These are phyloP conservation scores for Cyclocybe aegerita DNA, from an alignment of 768 basidiomycete genomes.

Conservation along the genomic window DNA sequence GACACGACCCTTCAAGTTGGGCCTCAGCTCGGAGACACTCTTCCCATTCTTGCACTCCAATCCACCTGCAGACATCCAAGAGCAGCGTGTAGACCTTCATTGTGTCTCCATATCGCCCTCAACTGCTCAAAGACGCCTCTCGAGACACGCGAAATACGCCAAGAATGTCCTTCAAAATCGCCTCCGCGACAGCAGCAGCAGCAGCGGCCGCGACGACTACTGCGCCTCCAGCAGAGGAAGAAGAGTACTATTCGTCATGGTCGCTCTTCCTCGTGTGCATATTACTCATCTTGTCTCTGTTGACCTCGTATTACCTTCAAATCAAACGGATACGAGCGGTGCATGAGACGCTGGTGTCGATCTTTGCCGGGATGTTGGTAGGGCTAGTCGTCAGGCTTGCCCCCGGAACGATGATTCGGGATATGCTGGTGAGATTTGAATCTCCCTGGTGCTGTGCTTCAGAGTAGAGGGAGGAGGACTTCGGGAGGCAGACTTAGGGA, in stretches of 20 bases:
- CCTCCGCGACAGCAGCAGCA: constrained; percentile 32
- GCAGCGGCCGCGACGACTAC: constrained; percentile 28
- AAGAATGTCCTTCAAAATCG: constrained; percentile 35
- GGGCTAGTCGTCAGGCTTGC: constrained; percentile 87
- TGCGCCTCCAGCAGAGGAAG: constrained; percentile 59
- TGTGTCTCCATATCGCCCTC: constrained; percentile 12
- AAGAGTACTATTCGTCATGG: constrained; percentile 92
- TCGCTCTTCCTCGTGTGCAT: constrained; percentile 91
- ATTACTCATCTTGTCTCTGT: constrained; percentile 90
- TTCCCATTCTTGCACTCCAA: neutral
- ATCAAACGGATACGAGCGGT: constrained; percentile 94
- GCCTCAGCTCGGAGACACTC: too few species aligned
- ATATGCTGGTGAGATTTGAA: constrained; percentile 83
- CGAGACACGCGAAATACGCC: neutral
- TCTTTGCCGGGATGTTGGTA: constrained; percentile 95
- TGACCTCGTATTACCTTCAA: constrained; percentile 97
- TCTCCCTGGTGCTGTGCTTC: neutral
- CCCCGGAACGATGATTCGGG: constrained; percentile 91
- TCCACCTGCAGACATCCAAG: neutral
- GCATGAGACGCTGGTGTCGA: constrained; percentile 94
- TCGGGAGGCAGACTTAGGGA: neutral
- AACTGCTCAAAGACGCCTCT: neutral
- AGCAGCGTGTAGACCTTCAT: constrained; percentile 19
- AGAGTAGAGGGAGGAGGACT: too few species aligned
- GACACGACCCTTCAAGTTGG: too few species aligned